Conservation (phyloP, 129 eudicot genomes). For the Tagetes patula region DNA sequence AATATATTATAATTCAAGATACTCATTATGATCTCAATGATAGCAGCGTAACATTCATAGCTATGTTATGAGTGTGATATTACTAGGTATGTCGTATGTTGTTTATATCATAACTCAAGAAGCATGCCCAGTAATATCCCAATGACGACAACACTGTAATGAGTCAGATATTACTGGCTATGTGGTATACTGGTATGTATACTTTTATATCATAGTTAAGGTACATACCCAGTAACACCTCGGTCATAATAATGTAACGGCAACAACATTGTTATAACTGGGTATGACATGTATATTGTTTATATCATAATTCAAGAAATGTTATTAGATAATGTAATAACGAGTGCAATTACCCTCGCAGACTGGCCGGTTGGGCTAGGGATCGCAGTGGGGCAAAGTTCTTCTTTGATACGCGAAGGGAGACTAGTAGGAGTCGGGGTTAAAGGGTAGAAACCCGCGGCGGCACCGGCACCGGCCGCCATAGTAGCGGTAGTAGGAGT, state of each 20-base stretch:
- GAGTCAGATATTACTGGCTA: too few relatives aligned
- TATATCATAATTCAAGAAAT: background rate
- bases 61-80: too few relatives aligned
- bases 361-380: conserved; percentile 85
- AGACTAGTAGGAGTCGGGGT: conserved; percentile 69
- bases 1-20: background rate
- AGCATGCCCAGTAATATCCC: too few relatives aligned
- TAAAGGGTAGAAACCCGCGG: conserved; percentile 64
- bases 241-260: too few relatives aligned
- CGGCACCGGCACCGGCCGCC: conserved; percentile 3
- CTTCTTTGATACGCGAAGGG: conserved; percentile 80
- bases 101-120: background rate
- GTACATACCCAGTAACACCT: too few relatives aligned
- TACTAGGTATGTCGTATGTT: background rate
- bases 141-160: too few relatives aligned
- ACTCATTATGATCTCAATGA: too few relatives aligned
- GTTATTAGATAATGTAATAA: background rate
- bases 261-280: too few relatives aligned
- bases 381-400: conserved; percentile 67
- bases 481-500: conserved; percentile 37
- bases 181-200: too few relatives aligned
- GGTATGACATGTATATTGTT: background rate
- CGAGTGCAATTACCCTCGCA: conserved; percentile 60
- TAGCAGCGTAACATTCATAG: too few relatives aligned
- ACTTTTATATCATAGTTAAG: too few relatives aligned